phyloP scores from a whole-genome alignment of 179 eudicot genomes.

The Gypsophila paniculata region DNA sequence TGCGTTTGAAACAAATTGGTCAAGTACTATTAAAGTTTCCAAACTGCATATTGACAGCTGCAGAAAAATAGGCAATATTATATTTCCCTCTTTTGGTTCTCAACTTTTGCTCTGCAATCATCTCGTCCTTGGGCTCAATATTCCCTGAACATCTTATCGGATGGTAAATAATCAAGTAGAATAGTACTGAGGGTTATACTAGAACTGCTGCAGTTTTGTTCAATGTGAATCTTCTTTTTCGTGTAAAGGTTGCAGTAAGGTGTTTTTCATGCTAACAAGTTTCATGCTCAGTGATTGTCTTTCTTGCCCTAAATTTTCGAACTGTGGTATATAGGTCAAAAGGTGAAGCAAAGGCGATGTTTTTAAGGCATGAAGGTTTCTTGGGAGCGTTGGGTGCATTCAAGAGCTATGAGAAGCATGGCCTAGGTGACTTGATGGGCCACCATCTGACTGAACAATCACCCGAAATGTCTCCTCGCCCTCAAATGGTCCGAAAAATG shows the following conservation, averaged over 20 bases:
- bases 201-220: too few species aligned
- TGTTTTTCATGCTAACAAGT: too few species aligned
- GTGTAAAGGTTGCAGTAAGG: too few species aligned
- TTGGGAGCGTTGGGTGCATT: conserved; percentile 93
- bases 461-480: conserved; percentile 34
- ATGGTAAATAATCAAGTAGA: neutral
- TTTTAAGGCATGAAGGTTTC: conserved; percentile 91
- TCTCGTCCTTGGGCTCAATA: neutral
- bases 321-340: conserved; percentile 62
- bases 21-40: neutral
- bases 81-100: too few species aligned
- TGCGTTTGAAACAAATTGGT: too few species aligned
- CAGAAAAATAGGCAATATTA: neutral
- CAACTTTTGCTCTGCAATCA: too few species aligned
- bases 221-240: too few species aligned
- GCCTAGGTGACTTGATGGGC: conserved; percentile 35
- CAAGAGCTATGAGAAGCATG: conserved; percentile 64
- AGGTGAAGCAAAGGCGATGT: conserved; percentile 96
- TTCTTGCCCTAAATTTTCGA: neutral
- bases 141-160: neutral
- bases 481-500: conserved; percentile 17
- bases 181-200: neutral
- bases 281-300: neutral
- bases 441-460: conserved; percentile 44
- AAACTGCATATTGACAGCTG: neutral